Conservation (phyloP, 2,329 filamentous ascomycete species). For the Tolypocladium inflatum region DNA sequence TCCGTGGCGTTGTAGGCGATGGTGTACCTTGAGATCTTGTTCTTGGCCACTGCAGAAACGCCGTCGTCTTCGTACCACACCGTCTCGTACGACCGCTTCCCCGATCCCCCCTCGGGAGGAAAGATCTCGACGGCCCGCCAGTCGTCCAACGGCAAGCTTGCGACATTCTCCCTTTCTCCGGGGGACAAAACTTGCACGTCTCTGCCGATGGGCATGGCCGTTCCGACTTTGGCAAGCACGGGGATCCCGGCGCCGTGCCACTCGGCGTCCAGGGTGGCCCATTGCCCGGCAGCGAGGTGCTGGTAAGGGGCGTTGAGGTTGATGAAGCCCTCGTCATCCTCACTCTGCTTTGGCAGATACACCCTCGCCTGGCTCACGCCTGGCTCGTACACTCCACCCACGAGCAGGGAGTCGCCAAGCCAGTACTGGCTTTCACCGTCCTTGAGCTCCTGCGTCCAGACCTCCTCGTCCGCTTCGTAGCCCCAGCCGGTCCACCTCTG, state of each 20-base stretch:
- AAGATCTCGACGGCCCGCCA: slow-evolving; percentile 33
- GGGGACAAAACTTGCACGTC: slow-evolving; percentile 25
- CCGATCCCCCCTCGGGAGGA: slow-evolving; percentile 16
- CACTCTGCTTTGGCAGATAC: slow-evolving; percentile 44
- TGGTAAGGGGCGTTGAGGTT: slow-evolving; percentile 54
- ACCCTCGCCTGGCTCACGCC: slow-evolving; percentile 44
- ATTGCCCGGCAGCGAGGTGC: slow-evolving; percentile 36
- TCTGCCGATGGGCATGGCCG: slow-evolving; percentile 27
- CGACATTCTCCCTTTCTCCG: slow-evolving; percentile 26
- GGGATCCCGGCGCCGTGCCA: slow-evolving; percentile 33
- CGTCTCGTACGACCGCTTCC: slow-evolving; percentile 16
- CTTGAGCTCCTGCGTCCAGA: slow-evolving; percentile 53
- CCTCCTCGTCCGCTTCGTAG: slow-evolving; percentile 55
- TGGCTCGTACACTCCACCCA: slow-evolving; percentile 57
- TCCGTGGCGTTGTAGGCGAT: slow-evolving; percentile 14
- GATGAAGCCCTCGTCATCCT: slow-evolving; percentile 45
- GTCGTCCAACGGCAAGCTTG: slow-evolving; percentile 28
- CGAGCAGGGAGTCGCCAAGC: slow-evolving; percentile 56
- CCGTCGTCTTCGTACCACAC: slow-evolving; percentile 30
- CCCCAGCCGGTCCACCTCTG: slow-evolving; percentile 69
- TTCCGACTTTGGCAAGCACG: slow-evolving; percentile 27
- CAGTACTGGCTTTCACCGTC: slow-evolving; percentile 61
- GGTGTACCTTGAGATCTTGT: slow-evolving; percentile 21
- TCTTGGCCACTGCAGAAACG: slow-evolving; percentile 18
- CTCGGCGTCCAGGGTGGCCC: slow-evolving; percentile 28